Base-by-base conservation (phyloP, 1,284 basidiomycete species). In the Peniophora sp. region DNA sequence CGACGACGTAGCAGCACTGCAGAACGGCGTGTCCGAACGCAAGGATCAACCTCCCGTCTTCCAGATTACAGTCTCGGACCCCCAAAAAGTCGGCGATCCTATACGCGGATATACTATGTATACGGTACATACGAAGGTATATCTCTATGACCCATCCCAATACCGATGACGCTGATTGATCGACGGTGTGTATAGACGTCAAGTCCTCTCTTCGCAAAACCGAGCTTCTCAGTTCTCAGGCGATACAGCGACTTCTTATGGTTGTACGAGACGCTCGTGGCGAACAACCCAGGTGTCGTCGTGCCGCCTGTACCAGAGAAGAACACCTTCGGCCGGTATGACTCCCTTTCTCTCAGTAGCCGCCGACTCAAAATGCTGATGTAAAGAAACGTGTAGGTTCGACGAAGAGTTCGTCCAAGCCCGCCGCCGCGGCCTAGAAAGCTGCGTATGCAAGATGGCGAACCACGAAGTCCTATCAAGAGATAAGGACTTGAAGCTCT, bases 171-270 rank as follows among this genome's bases (percentile, higher is more conserved):
- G 9, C 51, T 49, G 17, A 41, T 41, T 17, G 15, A 20, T 51
- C 27, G 41, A 51, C 34, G 42, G 50, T 32, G 12, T 44, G 15
- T 14, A 5, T 58, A 92, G 81, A 97, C 94, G 1, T 88, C 85
- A 12, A 93, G 91, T 1, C 83, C 88, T 0, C 70, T 86, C 41
- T 96, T 81, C 69, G 80, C 83, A 53, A 90, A 90, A 69, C 80
- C 84, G 1, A 73, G 83, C 2, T 92, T 95, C 64, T 93, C 93
- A 3, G 94, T 97, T 35, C 81, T 99, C 6, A 81, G 96, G 17
- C 85, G 96, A 20, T 99, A 97, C 68, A 92, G 90, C 18, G 97
- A 99, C 67, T 99, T 99, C 63, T 76, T 97, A 18, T 99, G 97
- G 96, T 70, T 99, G 0, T 97, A 92, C 64, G 94, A 96, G 60